Conservation (phyloP, 1,284 basidiomycete genomes). For the Apiotrichum gracile region DNA sequence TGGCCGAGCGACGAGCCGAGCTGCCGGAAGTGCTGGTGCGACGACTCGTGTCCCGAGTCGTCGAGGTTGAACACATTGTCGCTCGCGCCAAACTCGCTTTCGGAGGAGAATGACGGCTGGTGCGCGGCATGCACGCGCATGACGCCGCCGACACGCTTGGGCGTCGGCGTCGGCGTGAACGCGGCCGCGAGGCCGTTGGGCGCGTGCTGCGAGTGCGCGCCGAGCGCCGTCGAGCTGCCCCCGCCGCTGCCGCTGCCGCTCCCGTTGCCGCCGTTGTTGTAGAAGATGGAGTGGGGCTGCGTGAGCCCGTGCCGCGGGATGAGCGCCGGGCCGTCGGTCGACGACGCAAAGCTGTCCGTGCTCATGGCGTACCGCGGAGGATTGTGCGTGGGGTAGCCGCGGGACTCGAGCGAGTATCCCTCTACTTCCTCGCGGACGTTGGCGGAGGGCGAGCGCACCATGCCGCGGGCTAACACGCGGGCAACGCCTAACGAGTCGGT, state of each 20-base stretch:
- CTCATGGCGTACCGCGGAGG: slow-evolving; percentile 1
- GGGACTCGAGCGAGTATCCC: background rate
- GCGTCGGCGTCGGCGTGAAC: background rate
- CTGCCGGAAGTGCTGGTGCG: background rate
- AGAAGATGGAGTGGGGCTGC: background rate
- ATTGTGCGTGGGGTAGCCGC: background rate
- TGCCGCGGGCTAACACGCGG: slow-evolving; percentile 10
- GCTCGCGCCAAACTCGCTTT: slow-evolving; percentile 19
- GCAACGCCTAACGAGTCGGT: slow-evolving; percentile 5
- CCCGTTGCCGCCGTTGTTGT: background rate
- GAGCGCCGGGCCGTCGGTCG: background rate
- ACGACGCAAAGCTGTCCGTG: background rate
- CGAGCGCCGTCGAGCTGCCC: no score
- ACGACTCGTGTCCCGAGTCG: slow-evolving; percentile 6
- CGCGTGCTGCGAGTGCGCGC: background rate
- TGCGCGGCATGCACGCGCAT: slow-evolving; percentile 12
- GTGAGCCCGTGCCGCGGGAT: background rate
- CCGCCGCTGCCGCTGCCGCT: background rate
- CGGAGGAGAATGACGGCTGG: slow-evolving; percentile 15
- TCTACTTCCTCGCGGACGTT: background rate
- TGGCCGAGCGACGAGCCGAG: no score
- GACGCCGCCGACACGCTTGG: background rate
- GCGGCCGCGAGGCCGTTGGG: background rate
- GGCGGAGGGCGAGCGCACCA: slow-evolving; percentile 6
- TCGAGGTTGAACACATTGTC: slow-evolving; percentile 25